A percentile compares a stretch with the other conserved stretches of the same genome.
These are phyloP conservation scores for Chaetomium globosum DNA, from an alignment of 2,329 filamentous ascomycete genomes.

Conservation along the genomic window DNA sequence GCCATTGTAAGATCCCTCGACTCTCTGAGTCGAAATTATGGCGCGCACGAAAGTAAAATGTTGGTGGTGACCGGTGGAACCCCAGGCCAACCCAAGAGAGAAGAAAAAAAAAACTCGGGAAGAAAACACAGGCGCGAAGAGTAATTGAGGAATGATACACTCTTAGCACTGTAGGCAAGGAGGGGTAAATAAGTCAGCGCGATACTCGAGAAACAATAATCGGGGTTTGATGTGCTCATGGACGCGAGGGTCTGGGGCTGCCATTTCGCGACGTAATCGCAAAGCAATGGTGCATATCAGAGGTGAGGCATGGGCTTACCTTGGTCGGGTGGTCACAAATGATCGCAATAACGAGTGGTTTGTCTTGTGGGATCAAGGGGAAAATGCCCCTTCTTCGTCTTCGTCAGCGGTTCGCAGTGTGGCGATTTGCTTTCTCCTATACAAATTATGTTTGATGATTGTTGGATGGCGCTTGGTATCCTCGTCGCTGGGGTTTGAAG, in stretches of 20 bases:
- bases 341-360: slow-evolving; percentile 36
- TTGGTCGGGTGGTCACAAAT: slow-evolving; percentile 33
- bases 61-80: slow-evolving; percentile 39
- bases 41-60: slow-evolving; percentile 39
- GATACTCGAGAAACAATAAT: slow-evolving; percentile 3
- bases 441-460: slow-evolving; percentile 22
- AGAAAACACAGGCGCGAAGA: slow-evolving; percentile 27
- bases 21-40: slow-evolving; percentile 48
- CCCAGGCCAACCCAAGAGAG: slow-evolving; percentile 31
- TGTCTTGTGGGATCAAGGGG: slow-evolving; percentile 26
- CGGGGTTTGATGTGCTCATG: neutral
- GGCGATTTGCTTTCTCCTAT: neutral
- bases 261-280: slow-evolving; percentile 17
- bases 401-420: slow-evolving; percentile 20
- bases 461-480: slow-evolving; percentile 29
- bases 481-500: slow-evolving; percentile 34
- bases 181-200: slow-evolving; percentile 28
- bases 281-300: neutral
- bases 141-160: slow-evolving; percentile 35
- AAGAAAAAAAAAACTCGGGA: slow-evolving; percentile 8
- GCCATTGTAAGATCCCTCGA: slow-evolving; percentile 52
- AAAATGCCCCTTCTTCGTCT: slow-evolving; percentile 41
- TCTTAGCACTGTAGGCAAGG: slow-evolving; percentile 29
- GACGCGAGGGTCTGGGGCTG: neutral
- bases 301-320: slow-evolving; percentile 30